Evolutionary conservation across 2,329 filamentous ascomycete genomes (phyloP).

Genomic region (Botrytis byssoidea): DNA sequence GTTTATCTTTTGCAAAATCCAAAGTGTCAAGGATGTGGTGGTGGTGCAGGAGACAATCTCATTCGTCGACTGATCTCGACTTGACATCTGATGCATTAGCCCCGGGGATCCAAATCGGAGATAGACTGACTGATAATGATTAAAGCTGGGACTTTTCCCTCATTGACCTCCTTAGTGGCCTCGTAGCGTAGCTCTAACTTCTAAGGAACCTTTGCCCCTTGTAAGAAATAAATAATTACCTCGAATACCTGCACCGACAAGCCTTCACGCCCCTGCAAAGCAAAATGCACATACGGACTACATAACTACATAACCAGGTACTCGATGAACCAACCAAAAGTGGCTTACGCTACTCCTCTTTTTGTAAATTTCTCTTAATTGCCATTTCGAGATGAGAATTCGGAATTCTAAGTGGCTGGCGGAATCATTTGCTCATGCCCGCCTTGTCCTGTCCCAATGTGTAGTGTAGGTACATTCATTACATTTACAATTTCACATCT

Average conservation of each 20-base stretch:
- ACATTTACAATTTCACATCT: background rate
- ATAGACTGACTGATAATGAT: background rate
- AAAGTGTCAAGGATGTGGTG: background rate
- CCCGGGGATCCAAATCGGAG: background rate
- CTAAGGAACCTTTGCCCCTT: background rate
- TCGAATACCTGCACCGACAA: background rate
- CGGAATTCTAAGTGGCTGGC: background rate
- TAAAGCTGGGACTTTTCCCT: background rate
- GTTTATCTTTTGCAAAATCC: background rate
- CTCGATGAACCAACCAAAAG: background rate
- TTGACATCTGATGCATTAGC: background rate
- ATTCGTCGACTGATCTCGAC: background rate
- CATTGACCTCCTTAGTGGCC: background rate
- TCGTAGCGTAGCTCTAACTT: too few relatives aligned
- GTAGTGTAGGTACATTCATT: background rate
- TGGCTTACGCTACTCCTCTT: background rate
- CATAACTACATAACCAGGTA: background rate
- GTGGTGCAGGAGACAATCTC: background rate
- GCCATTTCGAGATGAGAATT: conserved; percentile 2
- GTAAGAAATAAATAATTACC: background rate
- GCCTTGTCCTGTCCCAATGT: background rate
- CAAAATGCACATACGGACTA: background rate
- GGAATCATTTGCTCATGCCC: background rate
- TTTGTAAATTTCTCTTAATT: background rate
- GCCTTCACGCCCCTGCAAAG: background rate